phyloP scores from a whole-genome alignment of 371 early-diverging fungal genomes.

The Sporodiniella umbellata region DNA sequence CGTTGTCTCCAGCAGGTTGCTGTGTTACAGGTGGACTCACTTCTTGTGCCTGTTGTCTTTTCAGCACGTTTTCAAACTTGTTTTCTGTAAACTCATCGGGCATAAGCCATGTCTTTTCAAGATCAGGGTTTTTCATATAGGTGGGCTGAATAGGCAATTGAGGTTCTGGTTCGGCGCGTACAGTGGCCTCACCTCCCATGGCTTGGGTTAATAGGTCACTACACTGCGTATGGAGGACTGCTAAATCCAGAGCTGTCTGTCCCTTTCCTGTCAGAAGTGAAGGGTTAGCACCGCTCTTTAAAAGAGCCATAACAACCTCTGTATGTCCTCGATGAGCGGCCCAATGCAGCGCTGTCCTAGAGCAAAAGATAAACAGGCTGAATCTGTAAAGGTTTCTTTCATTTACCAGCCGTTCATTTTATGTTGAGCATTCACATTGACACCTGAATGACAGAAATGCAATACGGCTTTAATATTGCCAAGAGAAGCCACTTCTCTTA shows the following conservation, averaged over 20 bases:
- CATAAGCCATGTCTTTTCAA: conserved; percentile 67
- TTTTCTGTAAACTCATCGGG: conserved; percentile 65
- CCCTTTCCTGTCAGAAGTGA: conserved; percentile 51
- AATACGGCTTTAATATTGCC: conserved; percentile 71
- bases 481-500: conserved; percentile 72
- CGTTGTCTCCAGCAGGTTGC: conserved; percentile 7
- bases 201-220: conserved; percentile 34
- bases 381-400: too few species aligned
- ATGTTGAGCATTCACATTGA: conserved; percentile 62
- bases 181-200: conserved; percentile 1
- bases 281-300: conserved; percentile 58
- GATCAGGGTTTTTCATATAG: conserved; percentile 68
- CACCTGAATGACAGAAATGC: conserved; percentile 57
- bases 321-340: conserved; percentile 62
- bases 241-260: conserved; percentile 58
- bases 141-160: conserved; percentile 60
- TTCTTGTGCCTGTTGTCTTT: conserved; percentile 24
- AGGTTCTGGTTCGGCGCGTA: conserved; percentile 28
- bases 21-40: background rate
- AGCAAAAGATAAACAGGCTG: too few species aligned
- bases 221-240: conserved; percentile 40
- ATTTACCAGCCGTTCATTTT: conserved; percentile 67
- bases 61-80: conserved; percentile 30
- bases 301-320: conserved; percentile 45
- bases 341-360: conserved; percentile 75